phyloP scores from a whole-genome alignment of 2,329 filamentous ascomycete genomes.

The Tricladium varicosporioides region DNA sequence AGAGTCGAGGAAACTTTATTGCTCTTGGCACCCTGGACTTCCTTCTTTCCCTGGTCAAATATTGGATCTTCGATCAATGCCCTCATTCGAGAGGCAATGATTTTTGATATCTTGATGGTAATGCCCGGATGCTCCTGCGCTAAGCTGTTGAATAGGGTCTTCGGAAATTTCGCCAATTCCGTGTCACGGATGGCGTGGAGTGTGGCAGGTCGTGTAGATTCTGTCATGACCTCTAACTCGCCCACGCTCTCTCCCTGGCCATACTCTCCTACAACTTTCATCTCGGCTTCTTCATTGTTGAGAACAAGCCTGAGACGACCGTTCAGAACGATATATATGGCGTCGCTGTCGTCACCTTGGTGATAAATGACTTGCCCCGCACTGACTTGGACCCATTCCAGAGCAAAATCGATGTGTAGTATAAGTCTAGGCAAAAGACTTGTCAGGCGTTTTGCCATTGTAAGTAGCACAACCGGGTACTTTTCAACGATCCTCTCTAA shows the following conservation, averaged over 20 bases:
- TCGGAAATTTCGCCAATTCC: constrained; percentile 92
- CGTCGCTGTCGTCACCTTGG: constrained; percentile 92
- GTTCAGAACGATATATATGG: constrained; percentile 97
- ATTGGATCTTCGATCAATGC: constrained; percentile 80
- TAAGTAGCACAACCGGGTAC: constrained; percentile 88
- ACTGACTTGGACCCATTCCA: constrained; percentile 97
- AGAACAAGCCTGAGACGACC: constrained; percentile 83
- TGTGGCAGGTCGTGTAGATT: constrained; percentile 85
- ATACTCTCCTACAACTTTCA: constrained; percentile 86
- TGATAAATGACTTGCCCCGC: constrained; percentile 94
- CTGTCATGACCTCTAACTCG: constrained; percentile 94
- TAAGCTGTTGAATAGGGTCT: constrained; percentile 94
- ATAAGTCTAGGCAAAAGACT: constrained; percentile 85
- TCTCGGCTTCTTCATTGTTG: constrained; percentile 75
- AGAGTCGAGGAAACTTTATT: constrained; percentile 79
- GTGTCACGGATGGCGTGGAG: constrained; percentile 95
- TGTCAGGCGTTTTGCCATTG: constrained; percentile 93
- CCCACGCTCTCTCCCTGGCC: constrained; percentile 97
- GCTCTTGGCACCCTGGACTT: constrained; percentile 54
- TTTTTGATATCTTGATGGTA: constrained; percentile 98
- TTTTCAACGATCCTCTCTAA: constrained; percentile 90
- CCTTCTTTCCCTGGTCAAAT: constrained; percentile 63
- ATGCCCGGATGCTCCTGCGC: constrained; percentile 97
- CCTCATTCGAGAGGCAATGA: constrained; percentile 94
- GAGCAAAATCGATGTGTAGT: constrained; percentile 93